phyloP scores from a whole-genome alignment of 345 rosid genomes.

The Eucalyptus erythrocorys region DNA sequence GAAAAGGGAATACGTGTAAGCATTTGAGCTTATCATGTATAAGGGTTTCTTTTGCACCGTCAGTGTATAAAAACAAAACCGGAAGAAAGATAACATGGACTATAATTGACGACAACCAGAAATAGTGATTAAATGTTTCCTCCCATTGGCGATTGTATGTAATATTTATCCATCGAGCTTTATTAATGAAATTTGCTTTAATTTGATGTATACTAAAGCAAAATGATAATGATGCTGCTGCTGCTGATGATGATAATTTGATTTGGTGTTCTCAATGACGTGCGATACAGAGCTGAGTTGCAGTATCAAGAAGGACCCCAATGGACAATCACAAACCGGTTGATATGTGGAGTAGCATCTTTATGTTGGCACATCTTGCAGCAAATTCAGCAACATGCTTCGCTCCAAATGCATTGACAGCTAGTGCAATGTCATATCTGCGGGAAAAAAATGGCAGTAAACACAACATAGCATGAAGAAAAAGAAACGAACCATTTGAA shows the following conservation, averaged over 20 bases:
- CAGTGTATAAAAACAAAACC: no score
- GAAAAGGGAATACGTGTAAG: not conserved
- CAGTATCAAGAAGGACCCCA: not conserved
- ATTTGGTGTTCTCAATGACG: not conserved
- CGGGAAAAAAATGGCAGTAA: not conserved
- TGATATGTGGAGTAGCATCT: not conserved
- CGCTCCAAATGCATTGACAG: conserved; percentile 48
- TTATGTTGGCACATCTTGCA: conserved; percentile 33
- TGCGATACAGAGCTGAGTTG: not conserved
- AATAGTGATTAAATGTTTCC: not conserved
- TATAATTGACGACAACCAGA: no score
- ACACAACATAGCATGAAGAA: not conserved
- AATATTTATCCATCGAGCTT: not conserved
- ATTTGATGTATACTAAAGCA: not conserved
- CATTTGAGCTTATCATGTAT: not conserved
- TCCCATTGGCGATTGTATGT: not conserved
- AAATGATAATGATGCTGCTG: no score
- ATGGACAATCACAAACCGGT: not conserved
- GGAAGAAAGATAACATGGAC: not conserved
- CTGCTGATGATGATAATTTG: not conserved
- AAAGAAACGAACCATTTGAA: not conserved
- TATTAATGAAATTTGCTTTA: rapidly evolving
- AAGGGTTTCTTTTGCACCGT: not conserved
- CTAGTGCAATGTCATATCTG: conserved; percentile 44
- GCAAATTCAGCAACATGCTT: conserved; percentile 39